Conservation (phyloP, 2,329 filamentous ascomycete species). For the Pseudogymnoascus pannorum region DNA sequence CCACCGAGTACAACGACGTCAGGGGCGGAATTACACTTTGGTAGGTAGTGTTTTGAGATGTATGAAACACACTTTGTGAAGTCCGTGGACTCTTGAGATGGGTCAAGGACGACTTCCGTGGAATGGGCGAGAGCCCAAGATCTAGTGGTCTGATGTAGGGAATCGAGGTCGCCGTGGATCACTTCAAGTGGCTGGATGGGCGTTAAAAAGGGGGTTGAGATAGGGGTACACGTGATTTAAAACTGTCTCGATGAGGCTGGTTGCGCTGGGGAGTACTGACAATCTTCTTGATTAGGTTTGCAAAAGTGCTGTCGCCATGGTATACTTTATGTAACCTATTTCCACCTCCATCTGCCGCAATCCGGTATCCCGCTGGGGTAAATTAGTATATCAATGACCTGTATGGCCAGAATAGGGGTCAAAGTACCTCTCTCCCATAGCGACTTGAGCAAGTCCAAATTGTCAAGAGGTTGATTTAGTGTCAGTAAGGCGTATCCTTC, state of each 20-base stretch:
- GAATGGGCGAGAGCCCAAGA: slow-evolving; percentile 38
- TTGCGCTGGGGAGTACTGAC: background rate
- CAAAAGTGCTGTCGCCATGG: slow-evolving; percentile 10
- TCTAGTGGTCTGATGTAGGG: slow-evolving; percentile 55
- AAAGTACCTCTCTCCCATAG: slow-evolving; percentile 13
- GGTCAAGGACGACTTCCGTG: slow-evolving; percentile 59
- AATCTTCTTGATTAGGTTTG: slow-evolving; percentile 4
- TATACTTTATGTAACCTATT: slow-evolving; percentile 44
- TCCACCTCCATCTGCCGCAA: slow-evolving; percentile 89
- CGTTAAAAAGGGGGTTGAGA: background rate
- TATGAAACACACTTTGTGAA: slow-evolving; percentile 74
- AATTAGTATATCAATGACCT: slow-evolving; percentile 13
- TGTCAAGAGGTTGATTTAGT: slow-evolving; percentile 12
- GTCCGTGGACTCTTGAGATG: slow-evolving; percentile 85
- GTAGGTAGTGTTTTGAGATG: slow-evolving; percentile 36
- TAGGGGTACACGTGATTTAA: background rate
- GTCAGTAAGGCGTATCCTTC: slow-evolving; percentile 10
- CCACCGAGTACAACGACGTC: slow-evolving; percentile 79
- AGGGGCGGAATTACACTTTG: slow-evolving; percentile 26
- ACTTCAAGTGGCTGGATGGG: slow-evolving; percentile 49
- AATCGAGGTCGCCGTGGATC: slow-evolving; percentile 90
- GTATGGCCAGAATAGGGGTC: background rate
- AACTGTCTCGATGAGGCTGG: background rate
- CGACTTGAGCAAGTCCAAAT: slow-evolving; percentile 8
- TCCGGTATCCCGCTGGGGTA: slow-evolving; percentile 49